Evolutionary conservation across 2,329 filamentous ascomycete genomes (phyloP), one percentile per base, ranked within the genome.

Genomic region (Colletotrichum camelliae): DNA sequence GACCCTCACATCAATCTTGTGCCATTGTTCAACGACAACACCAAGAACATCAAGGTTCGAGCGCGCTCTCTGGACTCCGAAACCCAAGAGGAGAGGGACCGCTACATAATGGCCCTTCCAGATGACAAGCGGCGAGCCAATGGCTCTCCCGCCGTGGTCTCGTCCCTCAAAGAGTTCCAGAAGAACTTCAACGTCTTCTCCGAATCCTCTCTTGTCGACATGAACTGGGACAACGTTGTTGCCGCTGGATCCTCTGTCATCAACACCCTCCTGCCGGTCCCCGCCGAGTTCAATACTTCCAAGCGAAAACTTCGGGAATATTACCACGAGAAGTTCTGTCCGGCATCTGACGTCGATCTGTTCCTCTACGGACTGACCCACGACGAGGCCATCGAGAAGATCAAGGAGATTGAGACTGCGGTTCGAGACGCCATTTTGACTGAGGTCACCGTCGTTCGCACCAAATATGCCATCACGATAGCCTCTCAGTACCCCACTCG

Each of bases 391-490:
- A 87, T 96, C 21, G 92, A 95, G 80, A 97, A 97, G 87, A 97
- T 97, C 84, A 93, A 94, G 81, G 88, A 95, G 78, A 96, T 98
- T 75, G 95, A 98, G 83, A 85, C 88, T 27, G 89, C 88, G n/a
- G 89, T 98, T 78, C 92, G 91, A 60, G 94, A 97, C 84, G 92
- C 94, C 5, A 93, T 97, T 69, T 87, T 97, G 27, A 91, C 93
- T n/a, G 95, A 98, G 84, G 95, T 94, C 1, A 96, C 95, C 0
- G 95, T 94, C 0, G 91, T 98, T 61, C 91, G 95, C 43, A 97
- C 95, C 21, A 97, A 96, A 86, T 94, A 97, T 80, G 94, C 95
- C 12, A 93, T 98, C 73, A 97, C 95, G 0, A 97, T 98, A 81
- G 94, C 91, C 39, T 95, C 93, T 60, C 93, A 96, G 82, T 96